Percentiles rank a stretch among this genome's conserved stretches.
phyloP scores from a whole-genome alignment of 176 grass and related monocot species.

The Aegilops tauschii region DNA sequence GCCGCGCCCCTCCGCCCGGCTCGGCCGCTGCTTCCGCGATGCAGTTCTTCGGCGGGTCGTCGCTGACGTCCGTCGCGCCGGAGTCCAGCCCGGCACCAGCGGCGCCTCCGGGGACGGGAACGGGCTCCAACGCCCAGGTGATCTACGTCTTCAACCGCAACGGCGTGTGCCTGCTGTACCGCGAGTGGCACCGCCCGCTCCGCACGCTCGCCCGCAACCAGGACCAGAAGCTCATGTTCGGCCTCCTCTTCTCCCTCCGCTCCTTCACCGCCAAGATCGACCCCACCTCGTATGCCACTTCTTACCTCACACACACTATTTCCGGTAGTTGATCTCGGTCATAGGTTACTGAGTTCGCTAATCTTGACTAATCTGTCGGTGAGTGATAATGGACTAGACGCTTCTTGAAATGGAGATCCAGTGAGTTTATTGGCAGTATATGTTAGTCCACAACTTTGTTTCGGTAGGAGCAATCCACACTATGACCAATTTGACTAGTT shows the following conservation, averaged over 20 bases:
- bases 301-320: background rate
- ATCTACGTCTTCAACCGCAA: constrained; percentile 94
- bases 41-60: constrained; percentile 85
- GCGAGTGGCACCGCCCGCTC: constrained; percentile 85
- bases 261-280: constrained; percentile 95
- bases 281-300: constrained; percentile 49
- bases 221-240: constrained; percentile 99
- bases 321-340: background rate
- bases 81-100: constrained; percentile 59
- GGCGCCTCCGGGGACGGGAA: constrained; percentile 65
- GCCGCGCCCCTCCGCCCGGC: background rate
- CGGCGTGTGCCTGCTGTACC: constrained; percentile 86
- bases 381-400: background rate
- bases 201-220: constrained; percentile 73
- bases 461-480: background rate
- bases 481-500: background rate
- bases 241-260: constrained; percentile 89
- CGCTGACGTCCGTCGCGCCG: constrained; percentile 44
- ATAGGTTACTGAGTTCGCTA: background rate
- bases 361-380: background rate
- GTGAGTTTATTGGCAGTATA: background rate
- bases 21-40: constrained; percentile 28
- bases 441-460: background rate
- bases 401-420: constrained; percentile 10
- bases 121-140: constrained; percentile 66